These are phyloP conservation scores for Rhipidocladum racemiflorum DNA, from an alignment of 176 grass and related monocot species.

Conservation along the genomic window DNA sequence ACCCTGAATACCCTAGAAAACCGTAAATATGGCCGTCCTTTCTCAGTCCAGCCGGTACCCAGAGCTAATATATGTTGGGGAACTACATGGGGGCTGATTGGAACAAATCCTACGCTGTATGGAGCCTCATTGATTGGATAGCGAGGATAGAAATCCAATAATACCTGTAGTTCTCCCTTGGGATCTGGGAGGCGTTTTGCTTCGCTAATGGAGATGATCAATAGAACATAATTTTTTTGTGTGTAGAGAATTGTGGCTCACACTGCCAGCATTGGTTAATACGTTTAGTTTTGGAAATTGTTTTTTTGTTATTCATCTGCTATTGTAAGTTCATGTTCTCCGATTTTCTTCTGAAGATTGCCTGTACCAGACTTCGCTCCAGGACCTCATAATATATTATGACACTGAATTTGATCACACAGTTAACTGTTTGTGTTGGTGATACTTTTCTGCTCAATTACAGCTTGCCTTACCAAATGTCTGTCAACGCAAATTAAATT, in stretches of 20 bases:
- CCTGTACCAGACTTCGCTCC: constrained; percentile 45
- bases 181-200: constrained; percentile 42
- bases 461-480: neutral
- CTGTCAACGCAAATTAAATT: neutral
- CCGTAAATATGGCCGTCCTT: constrained; percentile 47
- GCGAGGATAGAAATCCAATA: constrained; percentile 41
- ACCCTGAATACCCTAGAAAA: constrained; percentile 28
- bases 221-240: constrained; percentile 46
- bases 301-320: constrained; percentile 32
- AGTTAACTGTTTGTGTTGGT: neutral
- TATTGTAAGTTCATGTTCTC: constrained; percentile 42
- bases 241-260: constrained; percentile 52
- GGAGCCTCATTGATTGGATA: constrained; percentile 26
- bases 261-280: constrained; percentile 50
- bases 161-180: constrained; percentile 39
- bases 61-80: constrained; percentile 40
- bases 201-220: constrained; percentile 50
- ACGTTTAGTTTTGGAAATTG: constrained; percentile 48
- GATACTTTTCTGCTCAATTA: neutral
- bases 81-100: constrained; percentile 11
- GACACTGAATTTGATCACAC: constrained; percentile 35
- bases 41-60: constrained; percentile 29
- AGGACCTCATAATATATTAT: constrained; percentile 47
- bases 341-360: constrained; percentile 38
- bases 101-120: constrained; percentile 27